phyloP scores from a whole-genome alignment of 1,139 yeast species.

The Candida anutae region DNA sequence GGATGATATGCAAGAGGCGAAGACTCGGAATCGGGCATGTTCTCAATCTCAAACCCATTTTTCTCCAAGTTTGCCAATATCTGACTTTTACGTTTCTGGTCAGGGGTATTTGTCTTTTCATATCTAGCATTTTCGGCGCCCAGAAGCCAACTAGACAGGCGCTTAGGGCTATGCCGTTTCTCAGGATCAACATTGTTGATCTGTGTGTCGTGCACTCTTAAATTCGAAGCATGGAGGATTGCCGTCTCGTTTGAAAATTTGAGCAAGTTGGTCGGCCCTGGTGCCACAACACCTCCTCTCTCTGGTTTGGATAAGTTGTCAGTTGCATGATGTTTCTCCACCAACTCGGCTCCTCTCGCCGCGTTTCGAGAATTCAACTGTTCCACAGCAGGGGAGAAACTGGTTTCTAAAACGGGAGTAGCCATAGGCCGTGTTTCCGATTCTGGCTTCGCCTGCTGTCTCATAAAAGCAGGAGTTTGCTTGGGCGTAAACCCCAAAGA shows the following conservation, averaged over 20 bases:
- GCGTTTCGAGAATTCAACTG: slow-evolving; percentile 1
- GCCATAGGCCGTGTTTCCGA: too few relatives aligned
- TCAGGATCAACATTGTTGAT: slow-evolving; percentile 27
- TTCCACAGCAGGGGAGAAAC: neutral
- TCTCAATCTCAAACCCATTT: slow-evolving; percentile 12
- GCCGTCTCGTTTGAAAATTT: slow-evolving; percentile 13
- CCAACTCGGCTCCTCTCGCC: slow-evolving; percentile 2
- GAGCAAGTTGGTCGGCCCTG: too few relatives aligned
- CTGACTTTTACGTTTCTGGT: neutral
- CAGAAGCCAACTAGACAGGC: neutral
- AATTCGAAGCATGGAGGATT: slow-evolving; percentile 16
- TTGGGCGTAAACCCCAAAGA: slow-evolving; percentile 28
- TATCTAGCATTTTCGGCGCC: slow-evolving; percentile 1
- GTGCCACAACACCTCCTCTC: too few relatives aligned
- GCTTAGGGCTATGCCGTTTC: slow-evolving; percentile 12
- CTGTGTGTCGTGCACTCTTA: slow-evolving; percentile 9
- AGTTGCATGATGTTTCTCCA: slow-evolving; percentile 2
- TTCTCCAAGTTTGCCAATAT: slow-evolving; percentile 8
- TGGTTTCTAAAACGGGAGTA: neutral
- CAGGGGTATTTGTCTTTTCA: slow-evolving; percentile 1
- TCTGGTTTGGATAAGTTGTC: slow-evolving; percentile 5
- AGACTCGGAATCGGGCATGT: slow-evolving; percentile 13
- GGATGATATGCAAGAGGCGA: slow-evolving; percentile 29
- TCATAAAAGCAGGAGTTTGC: neutral
- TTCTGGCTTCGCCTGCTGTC: neutral